These are phyloP conservation scores for Lippia alba DNA, from an alignment of 305 asterid species.

Conservation along the genomic window DNA sequence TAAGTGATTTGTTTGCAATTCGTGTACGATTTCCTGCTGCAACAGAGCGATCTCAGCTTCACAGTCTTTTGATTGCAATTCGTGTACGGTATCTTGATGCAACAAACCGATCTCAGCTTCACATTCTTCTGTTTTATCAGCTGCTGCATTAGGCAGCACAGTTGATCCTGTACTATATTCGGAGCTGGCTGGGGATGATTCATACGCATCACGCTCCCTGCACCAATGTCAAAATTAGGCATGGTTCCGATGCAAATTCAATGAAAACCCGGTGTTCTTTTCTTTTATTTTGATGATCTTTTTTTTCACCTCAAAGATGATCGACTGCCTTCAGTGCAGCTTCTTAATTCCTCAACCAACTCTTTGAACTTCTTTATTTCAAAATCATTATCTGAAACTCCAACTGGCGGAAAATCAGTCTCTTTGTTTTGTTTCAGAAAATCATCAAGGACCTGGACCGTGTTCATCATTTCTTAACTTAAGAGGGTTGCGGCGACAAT, in stretches of 20 bases:
- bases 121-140: constrained; percentile 50
- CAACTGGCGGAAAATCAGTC: constrained; percentile 41
- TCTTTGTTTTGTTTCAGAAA: constrained; percentile 73
- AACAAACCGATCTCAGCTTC: constrained; percentile 43
- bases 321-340: constrained; percentile 54
- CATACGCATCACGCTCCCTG: constrained; percentile 65
- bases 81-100: constrained; percentile 32
- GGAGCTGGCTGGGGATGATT: constrained; percentile 44
- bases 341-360: constrained; percentile 54
- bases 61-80: constrained; percentile 48
- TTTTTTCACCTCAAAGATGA: constrained; percentile 63
- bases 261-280: no score
- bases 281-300: background rate
- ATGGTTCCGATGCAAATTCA: no score
- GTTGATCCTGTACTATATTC: constrained; percentile 74
- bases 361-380: constrained; percentile 63
- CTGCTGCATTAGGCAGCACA: constrained; percentile 33
- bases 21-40: constrained; percentile 44
- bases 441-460: constrained; percentile 70
- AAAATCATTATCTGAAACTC: constrained; percentile 50
- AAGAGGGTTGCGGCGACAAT: constrained; percentile 1
- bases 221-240: constrained; percentile 37
- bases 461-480: constrained; percentile 12
- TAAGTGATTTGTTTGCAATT: constrained; percentile 42
- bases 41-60: constrained; percentile 47